A percentile compares a stretch with the other conserved stretches of the same genome.
phyloP scores from a whole-genome alignment of 192 early-diverging fungal species.

The Entomortierella beljakovae region DNA sequence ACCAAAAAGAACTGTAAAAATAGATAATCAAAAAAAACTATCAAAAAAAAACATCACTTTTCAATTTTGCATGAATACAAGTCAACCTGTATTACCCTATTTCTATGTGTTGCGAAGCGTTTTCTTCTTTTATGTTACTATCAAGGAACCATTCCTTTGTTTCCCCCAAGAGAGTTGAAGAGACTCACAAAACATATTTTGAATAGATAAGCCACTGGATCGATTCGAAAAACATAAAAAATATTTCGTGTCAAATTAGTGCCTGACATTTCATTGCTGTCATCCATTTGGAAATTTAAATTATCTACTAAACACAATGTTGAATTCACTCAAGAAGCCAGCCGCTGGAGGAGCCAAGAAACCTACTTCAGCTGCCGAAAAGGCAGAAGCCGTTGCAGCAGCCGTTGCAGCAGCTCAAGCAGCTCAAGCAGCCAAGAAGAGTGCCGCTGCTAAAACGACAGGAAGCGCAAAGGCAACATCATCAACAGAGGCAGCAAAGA shows the following conservation, averaged over 20 bases:
- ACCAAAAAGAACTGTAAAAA: not conserved
- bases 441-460: constrained; percentile 33
- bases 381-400: constrained; percentile 32
- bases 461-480: constrained; percentile 19
- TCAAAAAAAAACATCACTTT: too few relatives aligned
- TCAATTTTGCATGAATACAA: too few relatives aligned
- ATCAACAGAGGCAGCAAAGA: constrained; percentile 15
- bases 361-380: constrained; percentile 35
- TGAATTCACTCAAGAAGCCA: constrained; percentile 42
- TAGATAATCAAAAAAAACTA: too few relatives aligned
- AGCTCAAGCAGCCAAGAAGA: constrained; percentile 32
- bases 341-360: constrained; percentile 44
- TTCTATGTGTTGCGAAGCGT: too few relatives aligned
- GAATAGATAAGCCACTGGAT: constrained; percentile 5
- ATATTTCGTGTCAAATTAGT: not conserved
- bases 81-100: too few relatives aligned
- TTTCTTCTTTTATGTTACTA: too few relatives aligned
- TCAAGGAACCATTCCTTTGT: too few relatives aligned
- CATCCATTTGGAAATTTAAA: not conserved
- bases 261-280: not conserved
- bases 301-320: constrained; percentile 3
- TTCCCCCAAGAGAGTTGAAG: not conserved
- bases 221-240: not conserved
- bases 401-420: constrained; percentile 31
- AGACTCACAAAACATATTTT: not conserved